phyloP scores from a whole-genome alignment of 192 early-diverging fungal species.

The Podila horticola region DNA sequence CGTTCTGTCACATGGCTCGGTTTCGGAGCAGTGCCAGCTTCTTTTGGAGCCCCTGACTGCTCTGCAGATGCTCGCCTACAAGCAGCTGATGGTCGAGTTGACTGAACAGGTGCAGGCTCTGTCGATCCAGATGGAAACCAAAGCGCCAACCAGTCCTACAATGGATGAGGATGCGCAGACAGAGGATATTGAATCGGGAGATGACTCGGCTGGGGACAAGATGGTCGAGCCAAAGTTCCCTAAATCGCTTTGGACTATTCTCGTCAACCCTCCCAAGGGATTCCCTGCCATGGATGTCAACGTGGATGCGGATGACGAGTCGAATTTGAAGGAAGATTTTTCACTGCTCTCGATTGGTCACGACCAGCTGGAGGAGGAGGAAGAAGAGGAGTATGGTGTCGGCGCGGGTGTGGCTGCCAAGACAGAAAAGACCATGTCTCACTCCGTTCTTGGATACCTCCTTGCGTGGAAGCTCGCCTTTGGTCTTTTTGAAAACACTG shows the following conservation, averaged over 20 bases:
- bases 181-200: not conserved
- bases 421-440: constrained; percentile 33
- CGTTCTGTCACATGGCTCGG: constrained; percentile 35
- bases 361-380: constrained; percentile 28
- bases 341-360: constrained; percentile 16
- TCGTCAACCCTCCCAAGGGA: constrained; percentile 33
- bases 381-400: constrained; percentile 36
- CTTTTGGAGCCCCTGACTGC: constrained; percentile 28
- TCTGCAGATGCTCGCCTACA: constrained; percentile 42
- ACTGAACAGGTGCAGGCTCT: constrained; percentile 33
- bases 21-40: constrained; percentile 36
- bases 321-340: constrained; percentile 25
- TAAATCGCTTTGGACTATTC: constrained; percentile 35
- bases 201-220: constrained; percentile 11
- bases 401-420: constrained; percentile 44
- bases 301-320: constrained; percentile 44
- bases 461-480: constrained; percentile 79
- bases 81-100: constrained; percentile 34
- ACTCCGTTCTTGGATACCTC: constrained; percentile 71
- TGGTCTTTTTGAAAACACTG: constrained; percentile 82
- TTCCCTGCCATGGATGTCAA: constrained; percentile 52
- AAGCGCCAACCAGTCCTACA: constrained; percentile 17
- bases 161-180: constrained; percentile 11
- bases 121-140: constrained; percentile 47
- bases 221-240: constrained; percentile 47